Percentiles rank a stretch among this genome's conserved stretches.
Conservation (phyloP, 768 basidiomycete species). For the Boletus edulis region DNA sequence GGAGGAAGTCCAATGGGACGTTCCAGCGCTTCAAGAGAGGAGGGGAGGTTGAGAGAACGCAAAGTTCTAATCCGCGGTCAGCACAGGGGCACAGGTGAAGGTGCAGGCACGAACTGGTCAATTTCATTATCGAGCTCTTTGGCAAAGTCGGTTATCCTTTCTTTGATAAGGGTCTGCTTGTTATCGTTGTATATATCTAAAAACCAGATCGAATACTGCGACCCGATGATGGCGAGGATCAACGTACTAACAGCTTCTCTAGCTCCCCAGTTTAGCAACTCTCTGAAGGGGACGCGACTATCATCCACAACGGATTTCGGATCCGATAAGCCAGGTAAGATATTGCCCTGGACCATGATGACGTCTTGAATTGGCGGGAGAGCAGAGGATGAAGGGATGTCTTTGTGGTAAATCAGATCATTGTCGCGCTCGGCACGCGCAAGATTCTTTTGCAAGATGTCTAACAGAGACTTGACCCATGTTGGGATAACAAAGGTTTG, state of each 20-base stretch:
- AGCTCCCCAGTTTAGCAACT: conserved; percentile 83
- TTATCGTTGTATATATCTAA: conserved; percentile 85
- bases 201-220: background rate
- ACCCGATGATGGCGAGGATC: background rate
- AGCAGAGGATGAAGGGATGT: conserved; percentile 70
- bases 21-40: conserved; percentile 84
- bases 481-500: background rate
- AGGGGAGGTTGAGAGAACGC: conserved; percentile 74
- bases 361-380: conserved; percentile 64
- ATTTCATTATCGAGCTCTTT: conserved; percentile 60
- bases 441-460: conserved; percentile 64
- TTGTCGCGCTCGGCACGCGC: conserved; percentile 85
- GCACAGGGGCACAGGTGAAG: background rate
- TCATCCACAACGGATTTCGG: conserved; percentile 52
- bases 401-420: conserved; percentile 91
- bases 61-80: conserved; percentile 48
- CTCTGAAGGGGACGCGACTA: conserved; percentile 65
- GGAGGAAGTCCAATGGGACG: conserved; percentile 86
- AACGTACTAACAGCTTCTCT: conserved; percentile 80
- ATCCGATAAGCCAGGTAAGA: conserved; percentile 57
- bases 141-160: conserved; percentile 59
- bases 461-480: conserved; percentile 63
- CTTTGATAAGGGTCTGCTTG: conserved; percentile 66
- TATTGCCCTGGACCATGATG: conserved; percentile 58
- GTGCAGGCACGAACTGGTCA: conserved; percentile 49